These are phyloP conservation scores for Neotropicomus parvogracilis DNA, from an alignment of 1,284 basidiomycete genomes.

Conservation along the genomic window DNA sequence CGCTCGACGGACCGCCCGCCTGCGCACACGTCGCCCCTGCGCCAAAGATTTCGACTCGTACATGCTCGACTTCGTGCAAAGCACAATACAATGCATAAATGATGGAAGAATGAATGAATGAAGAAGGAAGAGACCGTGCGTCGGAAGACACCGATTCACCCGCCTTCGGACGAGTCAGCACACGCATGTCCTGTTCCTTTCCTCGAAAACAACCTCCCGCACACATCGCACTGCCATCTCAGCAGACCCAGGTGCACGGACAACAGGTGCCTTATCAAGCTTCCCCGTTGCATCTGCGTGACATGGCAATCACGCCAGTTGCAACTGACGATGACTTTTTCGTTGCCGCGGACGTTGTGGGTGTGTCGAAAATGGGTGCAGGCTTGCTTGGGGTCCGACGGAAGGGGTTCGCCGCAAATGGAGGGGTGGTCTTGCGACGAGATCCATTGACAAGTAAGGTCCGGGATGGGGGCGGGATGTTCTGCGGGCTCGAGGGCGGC, in stretches of 20 bases:
- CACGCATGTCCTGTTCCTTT: slow-evolving; percentile 19
- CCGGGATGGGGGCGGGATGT: background rate
- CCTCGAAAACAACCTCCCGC: slow-evolving; percentile 18
- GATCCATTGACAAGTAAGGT: slow-evolving; percentile 14
- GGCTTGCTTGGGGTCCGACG: slow-evolving; percentile 4
- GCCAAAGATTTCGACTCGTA: no score
- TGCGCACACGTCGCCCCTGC: no score
- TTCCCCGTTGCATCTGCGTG: slow-evolving; percentile 20
- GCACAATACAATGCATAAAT: background rate
- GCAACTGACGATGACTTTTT: slow-evolving; percentile 13
- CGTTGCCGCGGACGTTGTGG: slow-evolving; percentile 19
- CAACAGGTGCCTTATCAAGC: slow-evolving; percentile 18
- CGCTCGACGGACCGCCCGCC: no score
- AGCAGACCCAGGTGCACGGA: slow-evolving; percentile 17
- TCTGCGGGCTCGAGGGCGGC: background rate
- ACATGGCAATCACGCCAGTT: slow-evolving; percentile 11
- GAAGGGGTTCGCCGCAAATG: slow-evolving; percentile 9
- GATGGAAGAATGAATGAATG: background rate
- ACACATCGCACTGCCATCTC: slow-evolving; percentile 17
- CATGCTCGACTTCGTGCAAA: no score
- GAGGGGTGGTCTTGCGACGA: background rate
- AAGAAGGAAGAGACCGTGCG: background rate
- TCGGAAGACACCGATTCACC: slow-evolving; percentile 1
- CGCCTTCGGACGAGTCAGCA: background rate
- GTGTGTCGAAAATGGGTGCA: slow-evolving; percentile 13